These are phyloP conservation scores for Hordeum vulgare DNA, from an alignment of 176 grass and related monocot genomes.

Conservation along the genomic window MorexV3_pseudomolecules_assembly NC_058519.1:351506677-351507176, in stretches of 20 bases:
- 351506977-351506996: conserved; percentile 48
- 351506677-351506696: not conserved
- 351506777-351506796: conserved; percentile 32
- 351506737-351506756: conserved; percentile 53
- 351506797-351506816: conserved; percentile 47
- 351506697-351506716: conserved; percentile 3
- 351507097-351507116: conserved; percentile 47
- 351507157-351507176: conserved; percentile 65
- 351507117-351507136: conserved; percentile 48
- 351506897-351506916: not conserved
- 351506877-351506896: not conserved
- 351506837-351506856: conserved; percentile 43
- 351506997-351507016: conserved; percentile 71
- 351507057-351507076: conserved; percentile 75
- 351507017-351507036: conserved; percentile 45
- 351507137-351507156: conserved; percentile 75
- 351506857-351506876: conserved; percentile 38
- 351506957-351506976: conserved; percentile 55
- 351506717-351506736: conserved; percentile 18
- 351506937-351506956: conserved; percentile 58
- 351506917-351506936: conserved; percentile 35
- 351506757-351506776: conserved; percentile 69
- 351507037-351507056: conserved; percentile 54
- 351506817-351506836: conserved; percentile 62
- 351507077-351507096: conserved; percentile 74